These are phyloP conservation scores for Mitragyna speciosa DNA, from an alignment of 257 asterid species.

Conservation along the genomic window DNA sequence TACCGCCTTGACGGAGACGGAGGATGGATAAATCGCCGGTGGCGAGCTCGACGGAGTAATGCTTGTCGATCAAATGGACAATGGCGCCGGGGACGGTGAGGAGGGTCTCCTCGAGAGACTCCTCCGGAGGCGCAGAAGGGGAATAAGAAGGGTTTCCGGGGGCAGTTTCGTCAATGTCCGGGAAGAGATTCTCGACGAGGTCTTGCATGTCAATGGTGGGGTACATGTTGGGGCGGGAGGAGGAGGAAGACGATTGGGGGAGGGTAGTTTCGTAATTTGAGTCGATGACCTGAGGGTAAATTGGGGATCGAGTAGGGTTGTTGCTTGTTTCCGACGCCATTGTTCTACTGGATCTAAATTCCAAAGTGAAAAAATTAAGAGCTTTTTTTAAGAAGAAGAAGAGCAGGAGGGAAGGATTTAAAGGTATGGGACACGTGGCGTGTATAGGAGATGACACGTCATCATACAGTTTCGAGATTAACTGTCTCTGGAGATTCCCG, in stretches of 20 bases:
- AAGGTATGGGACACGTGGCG: neutral
- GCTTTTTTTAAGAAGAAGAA: neutral
- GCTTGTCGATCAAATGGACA: conserved; percentile 74
- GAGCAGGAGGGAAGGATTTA: neutral
- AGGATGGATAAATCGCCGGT: conserved; percentile 64
- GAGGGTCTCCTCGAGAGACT: conserved; percentile 46
- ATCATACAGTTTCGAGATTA: conserved; percentile 5
- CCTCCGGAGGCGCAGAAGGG: conserved; percentile 66
- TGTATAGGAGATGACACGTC: neutral
- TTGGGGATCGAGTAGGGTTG: conserved; percentile 39
- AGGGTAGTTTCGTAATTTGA: conserved; percentile 32
- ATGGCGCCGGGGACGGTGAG: conserved; percentile 72
- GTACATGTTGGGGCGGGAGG: conserved; percentile 43
- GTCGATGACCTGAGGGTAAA: conserved; percentile 59
- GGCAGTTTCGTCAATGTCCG: conserved; percentile 26
- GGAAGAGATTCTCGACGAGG: conserved; percentile 46
- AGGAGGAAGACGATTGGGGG: conserved; percentile 38
- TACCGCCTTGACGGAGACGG: conserved; percentile 55
- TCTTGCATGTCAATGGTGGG: conserved; percentile 55
- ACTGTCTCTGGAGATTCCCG: conserved; percentile 37
- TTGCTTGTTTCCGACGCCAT: conserved; percentile 54
- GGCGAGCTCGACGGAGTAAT: conserved; percentile 93
- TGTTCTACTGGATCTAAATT: conserved; percentile 18
- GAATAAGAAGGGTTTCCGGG: conserved; percentile 9
- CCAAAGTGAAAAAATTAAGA: neutral